Evolutionary conservation across 495 filamentous ascomycete species (phyloP).

Genomic region (Penicillium paradoxum): DNA sequence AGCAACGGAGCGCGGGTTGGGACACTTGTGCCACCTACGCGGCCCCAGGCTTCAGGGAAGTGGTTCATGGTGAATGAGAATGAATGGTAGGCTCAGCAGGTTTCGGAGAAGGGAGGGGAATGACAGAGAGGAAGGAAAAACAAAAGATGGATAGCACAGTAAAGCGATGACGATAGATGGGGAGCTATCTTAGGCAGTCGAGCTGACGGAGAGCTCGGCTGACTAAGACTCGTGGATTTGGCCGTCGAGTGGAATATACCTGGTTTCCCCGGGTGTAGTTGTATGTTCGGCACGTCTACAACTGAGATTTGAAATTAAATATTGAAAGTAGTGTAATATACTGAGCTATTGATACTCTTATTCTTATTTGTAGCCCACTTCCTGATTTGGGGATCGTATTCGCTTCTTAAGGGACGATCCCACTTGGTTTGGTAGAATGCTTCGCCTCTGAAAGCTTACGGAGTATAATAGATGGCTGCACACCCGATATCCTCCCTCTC

Average conservation of each 20-base stretch:
- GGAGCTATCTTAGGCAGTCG: constrained; percentile 32
- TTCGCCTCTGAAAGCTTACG: neutral
- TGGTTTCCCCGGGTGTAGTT: no score
- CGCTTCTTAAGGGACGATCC: neutral
- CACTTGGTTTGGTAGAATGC: constrained; percentile 1
- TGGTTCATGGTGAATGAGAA: constrained; percentile 69
- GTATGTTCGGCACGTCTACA: no score
- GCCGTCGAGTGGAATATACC: neutral
- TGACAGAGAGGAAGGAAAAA: constrained; percentile 6
- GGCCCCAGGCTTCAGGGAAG: constrained; percentile 91
- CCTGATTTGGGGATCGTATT: neutral
- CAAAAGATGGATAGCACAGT: constrained; percentile 11
- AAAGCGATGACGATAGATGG: constrained; percentile 23
- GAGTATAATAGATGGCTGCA: neutral
- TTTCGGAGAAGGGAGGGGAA: neutral
- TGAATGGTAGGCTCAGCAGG: neutral
- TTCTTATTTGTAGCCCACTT: neutral
- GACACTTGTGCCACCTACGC: constrained; percentile 57
- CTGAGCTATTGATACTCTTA: neutral
- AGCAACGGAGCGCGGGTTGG: constrained; percentile 23
- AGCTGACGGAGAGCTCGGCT: constrained; percentile 41
- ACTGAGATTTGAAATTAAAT: neutral
- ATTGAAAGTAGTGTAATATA: no score
- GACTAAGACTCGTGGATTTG: constrained; percentile 12
- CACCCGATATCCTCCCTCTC: neutral